phyloP scores from a whole-genome alignment of 2,329 filamentous ascomycete species.

The Hypoxylon sp. region DNA sequence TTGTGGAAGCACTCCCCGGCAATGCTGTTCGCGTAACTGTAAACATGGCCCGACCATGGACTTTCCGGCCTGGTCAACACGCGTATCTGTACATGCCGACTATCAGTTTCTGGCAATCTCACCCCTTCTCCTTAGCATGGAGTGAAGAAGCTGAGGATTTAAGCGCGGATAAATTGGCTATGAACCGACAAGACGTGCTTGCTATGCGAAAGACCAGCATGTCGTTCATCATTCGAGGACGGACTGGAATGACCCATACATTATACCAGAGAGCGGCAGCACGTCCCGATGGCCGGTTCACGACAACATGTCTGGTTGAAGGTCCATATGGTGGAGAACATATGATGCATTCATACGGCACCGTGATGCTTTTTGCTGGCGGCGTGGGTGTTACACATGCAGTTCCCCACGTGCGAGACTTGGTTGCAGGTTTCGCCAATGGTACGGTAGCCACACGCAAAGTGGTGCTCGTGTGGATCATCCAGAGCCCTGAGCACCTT shows the following conservation, averaged over 20 bases:
- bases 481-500: slow-evolving; percentile 83
- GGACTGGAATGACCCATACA: slow-evolving; percentile 80
- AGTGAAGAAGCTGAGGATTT: slow-evolving; percentile 73
- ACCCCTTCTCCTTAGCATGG: slow-evolving; percentile 86
- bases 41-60: slow-evolving; percentile 82
- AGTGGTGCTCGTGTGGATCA: slow-evolving; percentile 82
- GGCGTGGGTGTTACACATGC: slow-evolving; percentile 87
- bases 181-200: slow-evolving; percentile 71
- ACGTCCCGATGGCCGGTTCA: slow-evolving; percentile 72
- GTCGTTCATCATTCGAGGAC: slow-evolving; percentile 79
- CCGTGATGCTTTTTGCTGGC: slow-evolving; percentile 83
- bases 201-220: slow-evolving; percentile 75
- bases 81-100: slow-evolving; percentile 84
- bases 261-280: slow-evolving; percentile 77
- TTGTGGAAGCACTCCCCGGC: slow-evolving; percentile 82
- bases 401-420: slow-evolving; percentile 80
- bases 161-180: slow-evolving; percentile 69
- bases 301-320: slow-evolving; percentile 78
- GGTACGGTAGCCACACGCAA: slow-evolving; percentile 80
- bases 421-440: slow-evolving; percentile 77
- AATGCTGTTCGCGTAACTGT: slow-evolving; percentile 82
- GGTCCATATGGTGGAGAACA: slow-evolving; percentile 84
- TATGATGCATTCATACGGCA: slow-evolving; percentile 81
- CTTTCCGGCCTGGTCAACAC: slow-evolving; percentile 81
- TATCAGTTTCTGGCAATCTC: slow-evolving; percentile 80